Base-by-base conservation (phyloP, 768 basidiomycete species). In the Russula brevipes region DNA sequence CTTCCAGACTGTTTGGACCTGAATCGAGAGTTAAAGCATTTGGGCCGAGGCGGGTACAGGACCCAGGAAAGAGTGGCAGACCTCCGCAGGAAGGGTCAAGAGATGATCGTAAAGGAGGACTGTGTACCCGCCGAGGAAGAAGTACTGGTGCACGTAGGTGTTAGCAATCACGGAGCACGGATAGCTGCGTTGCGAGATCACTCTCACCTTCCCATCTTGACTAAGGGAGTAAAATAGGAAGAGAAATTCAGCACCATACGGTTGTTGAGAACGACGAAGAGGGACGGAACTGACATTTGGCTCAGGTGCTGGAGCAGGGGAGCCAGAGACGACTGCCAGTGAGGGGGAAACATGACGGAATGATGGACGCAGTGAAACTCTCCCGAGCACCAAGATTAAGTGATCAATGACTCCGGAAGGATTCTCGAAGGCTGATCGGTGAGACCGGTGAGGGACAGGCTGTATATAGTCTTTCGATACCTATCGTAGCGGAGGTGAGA, bases 1-100 rank as follows among this genome's bases (percentile, higher is more conserved):
- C 52, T 67, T 67, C 66, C 66, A 67, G 7, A 67, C 64, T 6
- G 59, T 65, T 24, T 65, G 56, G n/a, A 67, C 35, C 66, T 67
- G 46, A 12, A n/a, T 16, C 35, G 8, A n/a, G 49, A 5, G 44
- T 14, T 39, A 52, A 9, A 36, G 47, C 24, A 12, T 53, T 24
- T 24, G 24, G 1, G 36, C 16, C 10, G 30, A 19, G 36, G n/a
- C 16, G 7, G 16, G 39, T 16, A 31, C 9, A 51, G 12, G 11
- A 35, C 14, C 30, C 9, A 3, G 30, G 38, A 39, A 55, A 42
- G 24, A 39, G 4, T 2, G 9, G 38, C 53, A 4, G n/a, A 67
- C 66, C 64, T 67, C 64, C n/a, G 52, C 59, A 3, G 64, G 60
- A 39, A 67, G 47, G 4, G 64, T 67, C 19, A 61, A n/a, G 12